These are phyloP conservation scores for Aspergillus arachidicola DNA, from an alignment of 2,329 filamentous ascomycete genomes.

Conservation along the genomic window DNA sequence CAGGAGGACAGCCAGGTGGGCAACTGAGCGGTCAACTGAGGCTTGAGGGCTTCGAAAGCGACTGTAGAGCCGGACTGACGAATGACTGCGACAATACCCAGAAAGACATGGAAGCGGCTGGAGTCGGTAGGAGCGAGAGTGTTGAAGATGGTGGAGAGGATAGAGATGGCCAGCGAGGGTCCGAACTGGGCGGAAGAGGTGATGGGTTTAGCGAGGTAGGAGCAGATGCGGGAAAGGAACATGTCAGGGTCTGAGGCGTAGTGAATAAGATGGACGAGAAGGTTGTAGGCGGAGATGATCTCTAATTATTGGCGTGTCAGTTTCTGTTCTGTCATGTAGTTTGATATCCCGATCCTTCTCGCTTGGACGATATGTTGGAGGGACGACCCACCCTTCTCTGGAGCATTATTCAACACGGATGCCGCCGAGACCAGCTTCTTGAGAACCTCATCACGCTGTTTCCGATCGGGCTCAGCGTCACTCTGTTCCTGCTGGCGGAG, in stretches of 20 bases:
- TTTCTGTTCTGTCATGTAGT: conserved; percentile 16
- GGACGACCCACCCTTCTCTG: conserved; percentile 71
- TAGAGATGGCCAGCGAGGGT: conserved; percentile 80
- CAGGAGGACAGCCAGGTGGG: conserved; percentile 80
- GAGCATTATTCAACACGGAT: conserved; percentile 74
- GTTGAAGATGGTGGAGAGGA: conserved; percentile 96
- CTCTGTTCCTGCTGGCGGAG: conserved; percentile 57
- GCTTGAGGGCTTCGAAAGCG: conserved; percentile 81
- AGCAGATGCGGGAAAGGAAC: conserved; percentile 85
- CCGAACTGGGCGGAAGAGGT: conserved; percentile 84
- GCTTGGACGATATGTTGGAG: background rate
- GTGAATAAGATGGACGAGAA: conserved; percentile 88
- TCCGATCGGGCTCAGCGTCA: conserved; percentile 55
- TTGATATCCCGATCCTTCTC: conserved; percentile 8
- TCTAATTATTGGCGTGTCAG: conserved; percentile 54
- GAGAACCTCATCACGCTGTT: conserved; percentile 79
- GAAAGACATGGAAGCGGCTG: conserved; percentile 85
- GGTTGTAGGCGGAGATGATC: conserved; percentile 93
- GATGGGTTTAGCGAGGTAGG: conserved; percentile 84
- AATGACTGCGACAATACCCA: conserved; percentile 84
- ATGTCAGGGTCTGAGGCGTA: conserved; percentile 83
- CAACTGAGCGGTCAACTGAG: conserved; percentile 76
- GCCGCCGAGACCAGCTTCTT: conserved; percentile 86
- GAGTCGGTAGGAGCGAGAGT: conserved; percentile 75
- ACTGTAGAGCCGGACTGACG: conserved; percentile 68